Evolutionary conservation across 1,284 basidiomycete species (phyloP), one percentile per base, ranked within the genome.

Genomic region (Sanghuangporus baumii): DNA sequence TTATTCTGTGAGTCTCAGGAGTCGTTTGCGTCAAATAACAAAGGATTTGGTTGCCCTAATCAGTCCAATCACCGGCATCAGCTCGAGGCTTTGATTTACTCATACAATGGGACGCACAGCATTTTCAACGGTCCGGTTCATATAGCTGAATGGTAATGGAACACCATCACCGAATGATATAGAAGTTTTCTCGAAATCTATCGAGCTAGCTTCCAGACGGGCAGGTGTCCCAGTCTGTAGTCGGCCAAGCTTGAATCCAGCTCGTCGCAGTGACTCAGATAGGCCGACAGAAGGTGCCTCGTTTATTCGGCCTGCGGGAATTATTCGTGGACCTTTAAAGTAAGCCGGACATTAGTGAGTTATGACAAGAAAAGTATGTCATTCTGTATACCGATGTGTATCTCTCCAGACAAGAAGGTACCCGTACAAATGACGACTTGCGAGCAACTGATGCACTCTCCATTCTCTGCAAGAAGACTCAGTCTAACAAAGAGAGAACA

Each of bases 161-260:
- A 72, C 67, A 1, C 61, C 65, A 67, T 93, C 89, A 2, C 89
- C 89, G 3, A 79, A 73, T 71, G 93, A 90, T 58, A 71, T 74
- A 34, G 73, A 76, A 69, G 93, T 74, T 6, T 76, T 78, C 6
- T 73, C 74, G 64, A 90, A 93, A 69, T 91, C 74, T 57, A 96
- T 92, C 3, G 87, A 88, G 4, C 75, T 79, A 34, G 81, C 82
- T 52, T 86, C 85, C 6, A 96, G 77, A 6, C 94, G 79, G 1
- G 94, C 91, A 14, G 94, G 94, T 0, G 94, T 96, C 2, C 94
- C 94, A 0, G 94, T 96, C 76, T 96, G 93, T 59, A 96, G 77
- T 8, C 94, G 82, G 1, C 88, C 88, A 2, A 96, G 85, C 67
- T 82, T 80, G 74, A 96, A 94, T 0, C 92, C 91, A 6, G 91